Evolutionary conservation across 768 basidiomycete species (phyloP), one percentile per base, ranked within the genome.

Genomic region (Auriscalpium microsporum): DNA sequence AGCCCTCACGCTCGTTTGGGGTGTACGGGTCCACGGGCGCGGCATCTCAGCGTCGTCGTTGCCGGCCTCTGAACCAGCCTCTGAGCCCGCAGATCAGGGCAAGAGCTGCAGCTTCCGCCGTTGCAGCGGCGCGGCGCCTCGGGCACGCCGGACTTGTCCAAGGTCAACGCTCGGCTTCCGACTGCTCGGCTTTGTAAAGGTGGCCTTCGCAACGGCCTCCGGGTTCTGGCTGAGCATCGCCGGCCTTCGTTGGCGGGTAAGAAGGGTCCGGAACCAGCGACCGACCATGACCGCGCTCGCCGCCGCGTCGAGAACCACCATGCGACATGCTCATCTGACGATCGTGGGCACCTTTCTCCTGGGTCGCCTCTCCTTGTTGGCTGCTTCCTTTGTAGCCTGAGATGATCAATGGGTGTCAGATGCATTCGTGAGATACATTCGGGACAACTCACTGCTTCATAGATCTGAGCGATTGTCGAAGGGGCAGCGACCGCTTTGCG

Each of bases 251-350:
- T 42, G 81, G 81, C 28, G 82, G 79, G 23, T 83, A 80, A 9
- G 64, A n/a, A 40, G n/a, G 65, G 52, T 34, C 60, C 48, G 13
- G 59, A 54, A 38, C 67, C 67, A 28, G 60, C 56, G 11, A 57
- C 50, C 36, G 87, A 81, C 94, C 94, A 97, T 82, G 82, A 10
- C 73, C 73, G 56, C 86, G 79, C 8, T 89, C 81, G 16, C 81
- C 83, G 40, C 94, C 95, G 45, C 93, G 86, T 52, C 91, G 81
- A 54, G 94, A 97, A 40, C 92, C 91, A 40, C 88, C 86, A 40
- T 94, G 86, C 23, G 92, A 94, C 82, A 95, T 91, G 68, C 80
- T 84, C 34, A 72, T 75, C 67, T 82, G 83, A 64, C 77, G 86
- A 66, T 78, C 84, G 19, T 74, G 75, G 23, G 75, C 75, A 36